phyloP scores from a whole-genome alignment of 306 rosid species.

The Delonix regia region DNA sequence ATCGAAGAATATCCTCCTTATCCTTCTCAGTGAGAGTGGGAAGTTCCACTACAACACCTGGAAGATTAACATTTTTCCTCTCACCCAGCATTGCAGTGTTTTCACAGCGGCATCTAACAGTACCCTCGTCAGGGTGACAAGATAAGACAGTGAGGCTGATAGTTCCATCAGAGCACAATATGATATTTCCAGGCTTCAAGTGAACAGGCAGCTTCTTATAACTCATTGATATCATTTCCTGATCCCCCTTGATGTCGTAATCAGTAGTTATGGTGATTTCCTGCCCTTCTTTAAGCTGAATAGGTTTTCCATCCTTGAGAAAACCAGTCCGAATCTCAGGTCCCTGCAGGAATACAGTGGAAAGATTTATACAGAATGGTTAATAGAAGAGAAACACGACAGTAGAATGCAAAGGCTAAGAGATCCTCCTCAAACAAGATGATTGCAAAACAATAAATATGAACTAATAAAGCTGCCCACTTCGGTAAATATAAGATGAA shows the following conservation, averaged over 20 bases:
- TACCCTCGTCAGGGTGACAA: slow-evolving; percentile 65
- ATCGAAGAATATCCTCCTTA: slow-evolving; percentile 83
- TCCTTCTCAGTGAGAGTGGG: slow-evolving; percentile 96
- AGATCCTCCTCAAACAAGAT: slow-evolving; percentile 9
- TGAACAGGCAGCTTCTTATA: slow-evolving; percentile 84
- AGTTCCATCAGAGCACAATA: slow-evolving; percentile 91
- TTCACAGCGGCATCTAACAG: slow-evolving; percentile 84
- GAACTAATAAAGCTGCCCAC: not conserved
- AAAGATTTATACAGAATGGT: slow-evolving; percentile 3
- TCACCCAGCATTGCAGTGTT: slow-evolving; percentile 88
- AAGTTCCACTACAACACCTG: slow-evolving; percentile 95
- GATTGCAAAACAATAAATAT: not conserved
- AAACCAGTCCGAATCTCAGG: slow-evolving; percentile 98
- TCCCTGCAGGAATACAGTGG: slow-evolving; percentile 56
- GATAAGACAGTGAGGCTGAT: slow-evolving; percentile 84
- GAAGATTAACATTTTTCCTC: slow-evolving; percentile 96
- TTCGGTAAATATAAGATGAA: not conserved
- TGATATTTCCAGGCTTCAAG: slow-evolving; percentile 81
- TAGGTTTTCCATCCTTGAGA: slow-evolving; percentile 76
- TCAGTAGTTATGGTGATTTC: slow-evolving; percentile 84
- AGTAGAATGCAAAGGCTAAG: not conserved
- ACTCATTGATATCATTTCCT: slow-evolving; percentile 79
- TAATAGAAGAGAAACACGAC: not conserved
- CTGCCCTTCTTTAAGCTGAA: slow-evolving; percentile 92
- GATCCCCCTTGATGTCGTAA: slow-evolving; percentile 78